Conservation (phyloP, 371 early-diverging fungal species). For the Actinomucor elegans region DNA sequence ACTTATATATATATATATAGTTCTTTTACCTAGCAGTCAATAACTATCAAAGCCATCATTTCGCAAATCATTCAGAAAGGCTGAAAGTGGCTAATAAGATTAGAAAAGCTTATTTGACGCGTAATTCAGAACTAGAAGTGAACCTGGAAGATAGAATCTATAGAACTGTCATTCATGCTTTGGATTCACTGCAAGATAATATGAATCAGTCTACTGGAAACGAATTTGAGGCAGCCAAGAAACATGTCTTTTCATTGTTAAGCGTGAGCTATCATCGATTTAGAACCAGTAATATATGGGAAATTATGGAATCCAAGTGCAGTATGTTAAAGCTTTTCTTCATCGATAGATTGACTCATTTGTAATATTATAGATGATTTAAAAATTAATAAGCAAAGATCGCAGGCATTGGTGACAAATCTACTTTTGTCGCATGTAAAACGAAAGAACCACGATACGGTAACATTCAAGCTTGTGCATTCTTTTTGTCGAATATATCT, state of each 20-base stretch:
- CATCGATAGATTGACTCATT: not conserved
- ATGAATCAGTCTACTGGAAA: conserved; percentile 1
- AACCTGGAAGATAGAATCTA: conserved; percentile 48
- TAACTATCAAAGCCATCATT: conserved; percentile 38
- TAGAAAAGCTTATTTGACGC: conserved; percentile 36
- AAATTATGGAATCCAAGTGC: conserved; percentile 26
- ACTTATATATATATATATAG: conserved; percentile 2
- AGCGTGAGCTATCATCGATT: conserved; percentile 43
- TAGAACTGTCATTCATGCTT: conserved; percentile 19
- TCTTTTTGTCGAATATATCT: conserved; percentile 18
- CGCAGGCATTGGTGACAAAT: conserved; percentile 14
- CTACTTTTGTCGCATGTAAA: conserved; percentile 9
- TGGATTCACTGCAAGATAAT: not conserved
- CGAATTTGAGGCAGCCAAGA: conserved; percentile 42
- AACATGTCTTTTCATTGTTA: conserved; percentile 38
- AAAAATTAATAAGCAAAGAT: conserved; percentile 6
- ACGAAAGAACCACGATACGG: conserved; percentile 1
- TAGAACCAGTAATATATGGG: conserved; percentile 17
- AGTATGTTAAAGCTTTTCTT: conserved; percentile 9
- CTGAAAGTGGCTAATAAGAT: conserved; percentile 37
- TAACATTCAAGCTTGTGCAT: conserved; percentile 11
- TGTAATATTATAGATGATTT: not conserved
- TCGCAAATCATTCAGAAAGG: conserved; percentile 24
- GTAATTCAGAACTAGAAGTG: conserved; percentile 40
- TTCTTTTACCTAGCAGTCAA: conserved; percentile 54